These are phyloP conservation scores for Fonsecaea monophora DNA, from an alignment of 2,329 filamentous ascomycete species.

Conservation along the genomic window DNA sequence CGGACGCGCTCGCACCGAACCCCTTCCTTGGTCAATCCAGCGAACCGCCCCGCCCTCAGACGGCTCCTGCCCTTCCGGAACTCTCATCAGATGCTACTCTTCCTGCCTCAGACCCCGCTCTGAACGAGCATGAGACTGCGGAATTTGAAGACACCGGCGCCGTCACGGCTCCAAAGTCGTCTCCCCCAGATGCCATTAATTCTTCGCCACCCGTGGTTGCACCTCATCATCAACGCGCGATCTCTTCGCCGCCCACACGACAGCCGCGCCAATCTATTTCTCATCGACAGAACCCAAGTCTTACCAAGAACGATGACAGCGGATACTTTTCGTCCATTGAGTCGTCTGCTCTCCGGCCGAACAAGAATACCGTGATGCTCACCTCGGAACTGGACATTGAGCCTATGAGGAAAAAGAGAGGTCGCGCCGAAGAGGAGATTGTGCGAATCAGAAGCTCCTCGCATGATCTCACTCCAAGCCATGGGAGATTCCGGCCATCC, in stretches of 20 bases:
- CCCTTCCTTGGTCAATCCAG: slow-evolving; percentile 44
- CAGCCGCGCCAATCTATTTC: slow-evolving; percentile 62
- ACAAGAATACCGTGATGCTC: slow-evolving; percentile 67
- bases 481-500: slow-evolving; percentile 58
- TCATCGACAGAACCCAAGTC: slow-evolving; percentile 73
- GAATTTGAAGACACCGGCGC: slow-evolving; percentile 50
- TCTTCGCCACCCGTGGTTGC: slow-evolving; percentile 86
- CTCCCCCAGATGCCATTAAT: slow-evolving; percentile 67
- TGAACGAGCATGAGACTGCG: slow-evolving; percentile 58
- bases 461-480: slow-evolving; percentile 80
- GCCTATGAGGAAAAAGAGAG: slow-evolving; percentile 75
- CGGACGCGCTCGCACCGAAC: slow-evolving; percentile 33
- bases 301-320: slow-evolving; percentile 84
- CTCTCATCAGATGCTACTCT: slow-evolving; percentile 80
- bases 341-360: slow-evolving; percentile 81
- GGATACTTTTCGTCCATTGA: slow-evolving; percentile 97
- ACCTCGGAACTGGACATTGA: slow-evolving; percentile 73
- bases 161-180: slow-evolving; percentile 50
- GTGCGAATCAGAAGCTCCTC: slow-evolving; percentile 89
- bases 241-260: slow-evolving; percentile 69
- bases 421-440: slow-evolving; percentile 94
- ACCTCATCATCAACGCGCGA: slow-evolving; percentile 65
- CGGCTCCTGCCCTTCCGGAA: slow-evolving; percentile 52
- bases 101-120: slow-evolving; percentile 70
- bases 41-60: slow-evolving; percentile 42